Evolutionary conservation across 2,329 filamentous ascomycete genomes (phyloP).

Genomic region (Penicillium hordei): DNA sequence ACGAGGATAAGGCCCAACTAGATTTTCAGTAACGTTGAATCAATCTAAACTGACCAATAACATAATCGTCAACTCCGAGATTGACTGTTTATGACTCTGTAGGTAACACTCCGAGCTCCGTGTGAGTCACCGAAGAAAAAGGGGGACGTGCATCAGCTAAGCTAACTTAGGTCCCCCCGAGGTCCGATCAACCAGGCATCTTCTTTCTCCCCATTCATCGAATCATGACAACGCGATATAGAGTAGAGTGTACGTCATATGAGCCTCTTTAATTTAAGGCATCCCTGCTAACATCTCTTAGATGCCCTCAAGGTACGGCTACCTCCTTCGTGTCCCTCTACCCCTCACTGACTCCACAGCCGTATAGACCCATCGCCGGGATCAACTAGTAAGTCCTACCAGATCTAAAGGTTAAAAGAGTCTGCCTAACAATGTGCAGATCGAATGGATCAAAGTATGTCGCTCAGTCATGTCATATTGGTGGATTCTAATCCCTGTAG

Average conservation of each 20-base stretch:
- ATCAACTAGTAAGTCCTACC: slow-evolving; percentile 69
- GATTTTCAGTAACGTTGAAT: neutral
- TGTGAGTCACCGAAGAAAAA: neutral
- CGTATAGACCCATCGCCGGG: slow-evolving; percentile 75
- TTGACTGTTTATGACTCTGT: no score
- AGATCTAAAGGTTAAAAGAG: no score
- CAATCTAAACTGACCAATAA: neutral
- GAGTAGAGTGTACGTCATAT: slow-evolving; percentile 66
- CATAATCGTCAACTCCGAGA: neutral
- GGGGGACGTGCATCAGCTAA: slow-evolving; percentile 5
- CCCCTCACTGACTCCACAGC: slow-evolving; percentile 36
- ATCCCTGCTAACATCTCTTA: slow-evolving; percentile 28
- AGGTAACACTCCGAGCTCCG: neutral
- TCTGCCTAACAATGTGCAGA: slow-evolving; percentile 38
- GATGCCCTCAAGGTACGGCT: slow-evolving; percentile 63
- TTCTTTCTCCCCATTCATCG: neutral
- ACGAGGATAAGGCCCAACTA: neutral
- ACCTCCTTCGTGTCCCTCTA: neutral
- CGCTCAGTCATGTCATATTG: neutral
- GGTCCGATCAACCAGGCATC: neutral
- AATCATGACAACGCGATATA: slow-evolving; percentile 50
- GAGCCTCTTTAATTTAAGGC: neutral
- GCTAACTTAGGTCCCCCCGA: neutral
- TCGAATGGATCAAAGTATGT: slow-evolving; percentile 86
- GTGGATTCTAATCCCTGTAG: slow-evolving; percentile 27